phyloP scores from a whole-genome alignment of 2,329 filamentous ascomycete genomes.

The Coniochaeta pulveracea region DNA sequence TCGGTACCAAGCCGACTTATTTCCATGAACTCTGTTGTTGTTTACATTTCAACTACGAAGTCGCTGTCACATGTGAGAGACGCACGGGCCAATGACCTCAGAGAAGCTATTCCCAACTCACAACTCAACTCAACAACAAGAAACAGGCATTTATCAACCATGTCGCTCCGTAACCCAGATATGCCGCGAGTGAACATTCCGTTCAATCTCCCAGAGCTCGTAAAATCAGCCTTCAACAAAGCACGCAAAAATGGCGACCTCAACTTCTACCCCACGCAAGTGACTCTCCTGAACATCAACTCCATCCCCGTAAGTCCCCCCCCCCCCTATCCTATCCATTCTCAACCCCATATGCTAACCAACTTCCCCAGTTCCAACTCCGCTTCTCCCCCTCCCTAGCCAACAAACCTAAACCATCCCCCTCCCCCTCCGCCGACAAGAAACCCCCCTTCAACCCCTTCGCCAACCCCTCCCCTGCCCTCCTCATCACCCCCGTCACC shows the following conservation, averaged over 20 bases:
- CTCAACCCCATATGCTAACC: neutral
- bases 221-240: constrained; percentile 34
- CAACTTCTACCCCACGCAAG: constrained; percentile 42
- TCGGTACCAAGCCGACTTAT: neutral
- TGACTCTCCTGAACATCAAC: constrained; percentile 31
- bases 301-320: constrained; percentile 28
- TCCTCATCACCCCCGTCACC: constrained; percentile 41
- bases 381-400: constrained; percentile 59
- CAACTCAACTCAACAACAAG: constrained; percentile 4
- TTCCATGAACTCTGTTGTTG: neutral
- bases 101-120: constrained; percentile 14
- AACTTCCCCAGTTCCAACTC: constrained; percentile 50
- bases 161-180: constrained; percentile 8
- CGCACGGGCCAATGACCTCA: constrained; percentile 17
- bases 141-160: too few relatives aligned
- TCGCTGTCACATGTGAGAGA: neutral
- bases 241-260: constrained; percentile 37
- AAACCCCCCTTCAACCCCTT: constrained; percentile 50
- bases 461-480: constrained; percentile 41
- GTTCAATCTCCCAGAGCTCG: constrained; percentile 36
- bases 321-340: neutral
- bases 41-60: neutral
- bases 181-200: constrained; percentile 31
- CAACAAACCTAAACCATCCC: constrained; percentile 47
- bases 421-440: constrained; percentile 15